Percentiles rank a stretch among this genome's conserved stretches.
These are phyloP conservation scores for Xanthoceras sorbifolium DNA, from an alignment of 345 rosid species.

Conservation along the genomic window DNA sequence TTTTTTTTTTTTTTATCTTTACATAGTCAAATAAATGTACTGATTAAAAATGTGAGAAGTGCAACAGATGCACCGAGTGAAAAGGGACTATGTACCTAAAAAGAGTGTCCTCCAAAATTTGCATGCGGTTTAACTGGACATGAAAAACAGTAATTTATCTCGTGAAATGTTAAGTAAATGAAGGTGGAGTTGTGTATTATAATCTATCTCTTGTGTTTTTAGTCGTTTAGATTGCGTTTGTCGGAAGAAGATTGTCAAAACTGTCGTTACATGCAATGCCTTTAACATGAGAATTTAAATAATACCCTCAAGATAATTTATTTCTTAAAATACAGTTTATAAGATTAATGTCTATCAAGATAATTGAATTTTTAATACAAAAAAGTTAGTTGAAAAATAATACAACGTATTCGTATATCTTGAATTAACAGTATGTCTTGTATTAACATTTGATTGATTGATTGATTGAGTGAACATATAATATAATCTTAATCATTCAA, in stretches of 20 bases:
- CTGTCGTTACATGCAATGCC: slow-evolving; percentile 1
- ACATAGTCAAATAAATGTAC: not conserved
- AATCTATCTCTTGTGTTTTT: not conserved
- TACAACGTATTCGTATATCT: no score
- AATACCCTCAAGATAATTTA: not conserved
- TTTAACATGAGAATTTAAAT: slow-evolving; percentile 1
- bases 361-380: no score
- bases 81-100: not conserved
- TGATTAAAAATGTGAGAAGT: no score
- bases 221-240: slow-evolving; percentile 21
- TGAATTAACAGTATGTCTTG: no score
- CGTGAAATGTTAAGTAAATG: not conserved
- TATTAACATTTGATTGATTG: no score
- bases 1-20: no score
- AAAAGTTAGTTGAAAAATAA: no score
- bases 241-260: slow-evolving; percentile 10
- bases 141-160: no score
- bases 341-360: no score
- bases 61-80: not conserved
- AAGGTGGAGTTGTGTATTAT: not conserved
- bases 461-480: not conserved
- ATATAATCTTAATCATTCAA: not conserved
- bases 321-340: no score
- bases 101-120: not conserved
- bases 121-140: no score